These are phyloP conservation scores for Mycena capillaripes DNA, from an alignment of 768 basidiomycete species.

Conservation along the genomic window DNA sequence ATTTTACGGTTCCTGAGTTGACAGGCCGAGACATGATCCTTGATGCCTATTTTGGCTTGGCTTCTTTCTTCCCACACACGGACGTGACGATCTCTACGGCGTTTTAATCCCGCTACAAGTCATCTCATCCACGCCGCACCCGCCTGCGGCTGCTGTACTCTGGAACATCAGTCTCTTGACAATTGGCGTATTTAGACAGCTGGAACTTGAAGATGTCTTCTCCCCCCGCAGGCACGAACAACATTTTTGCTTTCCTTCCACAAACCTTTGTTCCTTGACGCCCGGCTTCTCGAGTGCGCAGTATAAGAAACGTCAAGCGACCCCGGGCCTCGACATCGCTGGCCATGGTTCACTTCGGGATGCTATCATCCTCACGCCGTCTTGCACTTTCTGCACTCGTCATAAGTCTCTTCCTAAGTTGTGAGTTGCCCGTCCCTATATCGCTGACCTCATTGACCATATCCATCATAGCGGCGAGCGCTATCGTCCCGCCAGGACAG, in stretches of 20 bases:
- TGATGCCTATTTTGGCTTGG: conserved; percentile 5
- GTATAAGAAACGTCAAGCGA: neutral
- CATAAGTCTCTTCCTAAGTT: neutral
- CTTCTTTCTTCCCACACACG: neutral
- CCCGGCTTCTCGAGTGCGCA: neutral
- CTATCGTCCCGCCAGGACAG: conserved; percentile 42
- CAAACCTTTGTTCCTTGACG: neutral
- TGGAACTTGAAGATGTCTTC: neutral
- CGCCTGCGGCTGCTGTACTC: neutral
- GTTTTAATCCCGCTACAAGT: no score
- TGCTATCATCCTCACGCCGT: neutral
- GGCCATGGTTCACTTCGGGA: neutral
- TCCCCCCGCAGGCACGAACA: no score
- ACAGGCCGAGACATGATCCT: neutral
- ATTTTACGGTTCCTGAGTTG: neutral
- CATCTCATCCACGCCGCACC: no score
- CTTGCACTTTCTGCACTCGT: conserved; percentile 9
- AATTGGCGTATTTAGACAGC: neutral
- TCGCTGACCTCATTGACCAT: neutral
- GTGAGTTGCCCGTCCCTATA: neutral
- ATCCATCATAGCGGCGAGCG: conserved; percentile 35
- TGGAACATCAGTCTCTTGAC: neutral
- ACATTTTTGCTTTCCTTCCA: conserved; percentile 2
- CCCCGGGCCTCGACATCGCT: neutral
- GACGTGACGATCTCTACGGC: neutral